Base-by-base conservation (phyloP, 768 basidiomycete genomes). In the Podaxis sp. region DNA sequence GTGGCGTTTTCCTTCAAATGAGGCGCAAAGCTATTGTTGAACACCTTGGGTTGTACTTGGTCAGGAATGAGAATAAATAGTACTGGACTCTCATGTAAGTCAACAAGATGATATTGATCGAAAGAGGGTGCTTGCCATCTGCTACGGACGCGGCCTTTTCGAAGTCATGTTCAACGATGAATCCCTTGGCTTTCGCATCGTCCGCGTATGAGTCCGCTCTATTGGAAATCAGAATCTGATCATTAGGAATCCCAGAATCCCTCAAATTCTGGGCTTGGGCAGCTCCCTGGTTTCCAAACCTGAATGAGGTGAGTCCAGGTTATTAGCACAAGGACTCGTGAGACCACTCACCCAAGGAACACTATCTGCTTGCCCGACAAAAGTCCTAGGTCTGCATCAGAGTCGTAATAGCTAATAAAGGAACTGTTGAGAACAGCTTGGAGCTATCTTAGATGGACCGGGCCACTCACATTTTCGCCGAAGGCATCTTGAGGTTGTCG, bases 181-280 rank as follows among this genome's bases (percentile, higher is more conserved):
- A 87, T 22, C 82, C 83, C 68, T 82, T 85, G 3, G 79, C 75
- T 67, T 76, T 83, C 0, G 86, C 86, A 68, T 84, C 79, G 44
- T 77, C 82, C 7, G 85, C 85, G 64, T 87, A 88, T 12, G 80
- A 71, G 67, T 88, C 86, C 4, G 77, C 71, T 4, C 85, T 79
- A 68, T 87, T 87, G 11, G 83, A 85, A 62, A 87, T 77, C 63
- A 86, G 59, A 58, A 87, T 87, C 52, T 76, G 78, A n/a, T 86
- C 83, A 66, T 87, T 87, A 4, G 82, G 77, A 62, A 87, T 83
- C 2, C 86, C 86, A 56, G 82, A 78, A 64, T 87, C 86, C n/a
- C 86, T 80, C 63, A 87, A 67, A 64, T 87, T 87, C 72, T 87
- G 85, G 3, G 86, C 86, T 69, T 87, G 86, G 53, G 86, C 86